Base-by-base conservation (phyloP, 2,329 filamentous ascomycete species). In the Cladophialophora carrionii region DNA sequence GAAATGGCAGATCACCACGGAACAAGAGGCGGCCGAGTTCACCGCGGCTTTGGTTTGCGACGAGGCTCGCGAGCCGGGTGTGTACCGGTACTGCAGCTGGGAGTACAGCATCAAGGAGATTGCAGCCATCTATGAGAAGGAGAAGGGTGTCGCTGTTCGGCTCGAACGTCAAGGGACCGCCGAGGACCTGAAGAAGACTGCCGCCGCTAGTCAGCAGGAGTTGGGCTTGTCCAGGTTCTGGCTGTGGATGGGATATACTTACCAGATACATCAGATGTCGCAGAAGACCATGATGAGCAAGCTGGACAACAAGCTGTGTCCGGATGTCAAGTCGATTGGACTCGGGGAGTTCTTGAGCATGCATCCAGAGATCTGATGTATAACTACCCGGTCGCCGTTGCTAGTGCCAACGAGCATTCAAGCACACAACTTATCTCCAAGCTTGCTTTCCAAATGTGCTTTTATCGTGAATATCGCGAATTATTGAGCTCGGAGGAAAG, bases 1-100 rank as follows among this genome's bases (percentile, higher is more conserved):
- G 22, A 58, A 58, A 24, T 58, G 56, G 56, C 56, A 58, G 56
- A 51, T 58, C 56, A 58, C 56, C 24, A 58, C 56, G 7, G 56
- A 58, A 17, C 56, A 58, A 34, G 56, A 58, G 41, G 31, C 43
- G 41, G 56, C 56, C 12, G 41, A 58, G 41, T 58, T 58, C 43
- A 58, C 56, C 8, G 56, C 56, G 41, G 41, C 41, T 1, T 34
- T 58, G 37, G 17, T 58, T 1, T 49, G 41, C 31, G 56, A 58
- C 43, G 10, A 24, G n/a, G 49, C 43, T 22, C 26, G 43, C 7
- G 17, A 49, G 20, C n/a, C 22, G 10, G 56, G 12, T 0, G 26
- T 48, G 56, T 58, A 58, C 29, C n/a, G 56, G n/a, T 58, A 58
- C 20, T 58, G 56, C 22, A 49, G 41, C 12, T 58, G 56, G 56